Conservation (phyloP, 805 yeast genomes). For the Candida patagonica region DNA sequence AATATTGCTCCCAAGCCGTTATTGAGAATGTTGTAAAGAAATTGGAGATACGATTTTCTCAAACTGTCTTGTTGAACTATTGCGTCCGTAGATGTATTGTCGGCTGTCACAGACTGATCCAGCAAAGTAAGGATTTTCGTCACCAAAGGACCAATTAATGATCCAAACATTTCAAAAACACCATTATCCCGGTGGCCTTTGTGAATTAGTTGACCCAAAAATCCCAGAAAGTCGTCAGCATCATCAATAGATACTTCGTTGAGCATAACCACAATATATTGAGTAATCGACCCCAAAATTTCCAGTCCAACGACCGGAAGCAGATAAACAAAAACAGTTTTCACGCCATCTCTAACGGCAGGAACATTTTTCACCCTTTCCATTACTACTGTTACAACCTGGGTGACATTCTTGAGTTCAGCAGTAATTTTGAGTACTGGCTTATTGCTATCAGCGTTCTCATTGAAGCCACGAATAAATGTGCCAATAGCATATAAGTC, state of each 20-base stretch:
- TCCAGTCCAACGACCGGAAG: conserved; percentile 58
- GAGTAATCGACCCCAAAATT: conserved; percentile 48
- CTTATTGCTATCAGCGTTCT: conserved; percentile 12
- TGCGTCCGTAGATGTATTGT: conserved; percentile 45
- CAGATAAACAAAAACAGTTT: conserved; percentile 81
- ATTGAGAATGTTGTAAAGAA: conserved; percentile 59
- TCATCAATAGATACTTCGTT: conserved; percentile 55
- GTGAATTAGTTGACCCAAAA: conserved; percentile 82
- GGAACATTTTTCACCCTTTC: conserved; percentile 62
- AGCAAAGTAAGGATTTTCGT: conserved; percentile 50
- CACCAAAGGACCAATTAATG: conserved; percentile 65
- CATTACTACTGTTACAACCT: conserved; percentile 73
- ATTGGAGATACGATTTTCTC: conserved; percentile 60
- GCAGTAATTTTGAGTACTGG: conserved; percentile 26
- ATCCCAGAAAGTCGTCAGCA: conserved; percentile 71
- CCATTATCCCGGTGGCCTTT: conserved; percentile 55
- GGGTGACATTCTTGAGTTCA: conserved; percentile 60
- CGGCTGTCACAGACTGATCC: conserved; percentile 34
- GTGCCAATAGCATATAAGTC: conserved; percentile 83
- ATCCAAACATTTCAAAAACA: conserved; percentile 65
- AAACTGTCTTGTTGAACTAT: conserved; percentile 54
- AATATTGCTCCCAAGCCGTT: conserved; percentile 76
- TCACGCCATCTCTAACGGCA: conserved; percentile 70
- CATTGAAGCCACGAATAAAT: conserved; percentile 63
- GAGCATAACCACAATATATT: conserved; percentile 60